Evolutionary conservation across 2,329 filamentous ascomycete species (phyloP), one percentile per base, ranked within the genome.

Genomic region (Fusarium clavum): DNA sequence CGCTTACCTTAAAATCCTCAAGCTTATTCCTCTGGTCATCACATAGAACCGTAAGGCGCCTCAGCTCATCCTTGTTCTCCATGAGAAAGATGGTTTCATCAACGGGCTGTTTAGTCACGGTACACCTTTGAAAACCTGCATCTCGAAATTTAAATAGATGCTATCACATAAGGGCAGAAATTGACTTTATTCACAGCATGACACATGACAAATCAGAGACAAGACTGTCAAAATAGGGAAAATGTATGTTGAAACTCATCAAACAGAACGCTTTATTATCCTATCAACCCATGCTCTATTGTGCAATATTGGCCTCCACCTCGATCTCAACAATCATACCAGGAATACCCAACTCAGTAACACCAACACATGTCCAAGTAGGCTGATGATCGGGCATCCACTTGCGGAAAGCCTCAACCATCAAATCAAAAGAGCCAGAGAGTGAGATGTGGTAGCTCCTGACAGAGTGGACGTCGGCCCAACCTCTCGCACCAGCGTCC

Each of bases 311-410:
- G n/a, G 86, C 85, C 11, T 79, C 78, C 12, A 87, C 86, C 75
- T 90, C 87, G 75, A 90, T 86, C 78, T 90, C 87, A 5, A 90
- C 81, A 24, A 79, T 75, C 87, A 90, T 90, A 32, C 80, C 81
- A 29, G 82, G 80, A 59, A 80, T 75, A 0, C 79, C 86, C 9
- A 90, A 73, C 34, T 78, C 70, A 3, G 78, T 70, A 2, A 90
- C 87, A 0, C 84, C 86, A 16, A 90, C 77, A 60, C 77, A 80
- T 0, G 87, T 90, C 84, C 84, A 87, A 2, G 87, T 78, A 0
- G 87, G 86, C 62, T 82, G 73, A 69, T 89, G 85, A 32, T 84
- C 72, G 0, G 86, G 86, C 77, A 86, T 83, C 76, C 82, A 87
- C 67, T 83, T 83, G 60, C 77, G 77, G 45, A 88, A 81, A 51